Evolutionary conservation across 1,284 basidiomycete genomes (phyloP), one percentile per base, ranked within the genome.

Genomic region (Trametes hirsuta): DNA sequence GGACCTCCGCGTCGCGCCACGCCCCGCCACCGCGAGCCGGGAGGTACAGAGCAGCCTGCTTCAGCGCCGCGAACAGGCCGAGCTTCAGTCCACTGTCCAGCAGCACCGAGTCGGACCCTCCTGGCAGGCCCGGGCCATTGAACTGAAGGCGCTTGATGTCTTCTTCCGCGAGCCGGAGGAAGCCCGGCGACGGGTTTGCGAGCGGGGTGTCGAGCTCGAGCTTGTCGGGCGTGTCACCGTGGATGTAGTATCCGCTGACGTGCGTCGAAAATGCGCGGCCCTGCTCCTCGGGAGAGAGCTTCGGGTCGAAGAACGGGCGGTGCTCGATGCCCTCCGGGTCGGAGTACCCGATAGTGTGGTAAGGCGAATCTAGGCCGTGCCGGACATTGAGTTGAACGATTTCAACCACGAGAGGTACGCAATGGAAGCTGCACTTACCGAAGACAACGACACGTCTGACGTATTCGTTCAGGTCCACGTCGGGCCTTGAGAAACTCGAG

Each of bases 21-120:
- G 34, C 48, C n/a, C 21, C 22, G 37, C 41, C 15, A 40, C 45
- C 15, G 15, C 22, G 36, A 44, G 21, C 18, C 44, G 12, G 3
- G 52, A 56, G 55, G 55, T 50, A 50, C 41, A 57, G 35, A 14
- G 55, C 55, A 0, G 22, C 47, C n/a, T 57, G 34, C 12, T 50
- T 49, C 30, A 57, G 41, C 5, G 2, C 30, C 15, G 24, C 41
- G 47, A 57, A 57, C 11, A 50, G 15, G 14, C 48, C 55, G 18
- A 25, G 30, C 14, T 18, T 36, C 10, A 44, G 30, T 10, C 47
- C 48, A 10, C 22, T 24, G 15, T 39, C 9, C 6, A 50, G 14
- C 48, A 57, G 47, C 35, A 39, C 10, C 2, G 18, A 6, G 21
- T 57, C 55, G 11, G 47, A 50, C 3, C 48, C 55, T 0, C 24